phyloP scores from a whole-genome alignment of 2,329 filamentous ascomycete species.

The Epichloe elymi region DNA sequence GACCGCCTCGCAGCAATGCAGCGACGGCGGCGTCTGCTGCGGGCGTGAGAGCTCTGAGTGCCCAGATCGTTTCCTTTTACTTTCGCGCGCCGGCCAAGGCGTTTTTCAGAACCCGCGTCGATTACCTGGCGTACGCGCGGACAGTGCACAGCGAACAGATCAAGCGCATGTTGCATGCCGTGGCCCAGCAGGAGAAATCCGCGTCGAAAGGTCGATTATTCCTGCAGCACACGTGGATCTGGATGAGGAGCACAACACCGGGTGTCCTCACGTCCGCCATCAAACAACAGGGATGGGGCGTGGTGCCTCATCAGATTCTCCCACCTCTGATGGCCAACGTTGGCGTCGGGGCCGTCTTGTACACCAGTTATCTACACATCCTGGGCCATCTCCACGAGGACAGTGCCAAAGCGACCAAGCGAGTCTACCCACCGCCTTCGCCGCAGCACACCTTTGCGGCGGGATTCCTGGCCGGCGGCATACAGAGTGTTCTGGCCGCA shows the following conservation, averaged over 20 bases:
- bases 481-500: conserved; percentile 61
- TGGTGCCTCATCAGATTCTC: conserved; percentile 64
- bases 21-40: conserved; percentile 71
- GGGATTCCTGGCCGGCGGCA: conserved; percentile 52
- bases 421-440: conserved; percentile 57
- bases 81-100: conserved; percentile 85
- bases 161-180: conserved; percentile 22
- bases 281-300: conserved; percentile 56
- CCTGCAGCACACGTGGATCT: conserved; percentile 30
- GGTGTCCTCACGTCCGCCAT: conserved; percentile 57
- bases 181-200: conserved; percentile 20
- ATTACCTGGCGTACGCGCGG: conserved; percentile 56
- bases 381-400: conserved; percentile 54
- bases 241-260: conserved; percentile 52
- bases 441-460: conserved; percentile 53
- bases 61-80: conserved; percentile 78
- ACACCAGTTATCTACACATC: conserved; percentile 62
- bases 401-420: conserved; percentile 39
- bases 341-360: conserved; percentile 59
- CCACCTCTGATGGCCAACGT: conserved; percentile 65
- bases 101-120: conserved; percentile 81
- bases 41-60: conserved; percentile 68
- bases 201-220: conserved; percentile 20
- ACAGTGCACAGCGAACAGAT: conserved; percentile 35
- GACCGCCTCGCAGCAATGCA: conserved; percentile 38